Conservation (phyloP, 257 asterid species). For the Petunia axillaris region DNA sequence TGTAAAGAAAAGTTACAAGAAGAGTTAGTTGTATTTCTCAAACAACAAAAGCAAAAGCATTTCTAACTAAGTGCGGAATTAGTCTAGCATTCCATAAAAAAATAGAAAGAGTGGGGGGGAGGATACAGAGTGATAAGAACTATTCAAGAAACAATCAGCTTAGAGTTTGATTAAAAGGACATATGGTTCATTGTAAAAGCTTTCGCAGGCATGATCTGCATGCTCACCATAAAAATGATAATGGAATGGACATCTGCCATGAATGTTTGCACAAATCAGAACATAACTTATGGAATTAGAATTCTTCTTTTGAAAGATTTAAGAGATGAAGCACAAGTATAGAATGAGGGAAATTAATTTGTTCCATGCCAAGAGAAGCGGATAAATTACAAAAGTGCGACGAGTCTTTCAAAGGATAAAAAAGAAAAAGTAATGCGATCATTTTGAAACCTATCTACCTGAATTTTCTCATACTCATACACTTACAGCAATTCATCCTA, state of each 20-base stretch:
- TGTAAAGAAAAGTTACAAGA: conserved; percentile 6
- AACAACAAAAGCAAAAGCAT: not conserved
- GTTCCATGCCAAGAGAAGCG: not conserved
- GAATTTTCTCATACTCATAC: not conserved
- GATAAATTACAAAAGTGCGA: too few relatives aligned
- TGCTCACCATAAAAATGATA: not conserved
- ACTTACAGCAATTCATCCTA: not conserved
- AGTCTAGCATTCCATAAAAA: not conserved
- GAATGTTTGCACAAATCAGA: too few relatives aligned
- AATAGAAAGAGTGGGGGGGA: not conserved
- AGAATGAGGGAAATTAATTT: not conserved
- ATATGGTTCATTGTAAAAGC: not conserved
- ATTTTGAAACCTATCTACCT: not conserved
- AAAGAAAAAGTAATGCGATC: not conserved
- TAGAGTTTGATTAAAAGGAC: not conserved
- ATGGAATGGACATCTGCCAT: not conserved
- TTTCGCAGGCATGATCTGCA: not conserved
- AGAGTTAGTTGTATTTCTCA: not conserved
- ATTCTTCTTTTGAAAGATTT: too few relatives aligned
- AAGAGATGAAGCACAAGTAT: not conserved
- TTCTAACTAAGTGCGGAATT: not conserved
- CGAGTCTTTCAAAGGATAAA: too few relatives aligned
- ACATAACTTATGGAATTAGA: not conserved
- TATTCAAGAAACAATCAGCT: not conserved
- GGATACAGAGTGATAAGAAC: not conserved